These are phyloP conservation scores for Clausena lansium DNA, from an alignment of 345 rosid species.

Conservation along the genomic window DNA sequence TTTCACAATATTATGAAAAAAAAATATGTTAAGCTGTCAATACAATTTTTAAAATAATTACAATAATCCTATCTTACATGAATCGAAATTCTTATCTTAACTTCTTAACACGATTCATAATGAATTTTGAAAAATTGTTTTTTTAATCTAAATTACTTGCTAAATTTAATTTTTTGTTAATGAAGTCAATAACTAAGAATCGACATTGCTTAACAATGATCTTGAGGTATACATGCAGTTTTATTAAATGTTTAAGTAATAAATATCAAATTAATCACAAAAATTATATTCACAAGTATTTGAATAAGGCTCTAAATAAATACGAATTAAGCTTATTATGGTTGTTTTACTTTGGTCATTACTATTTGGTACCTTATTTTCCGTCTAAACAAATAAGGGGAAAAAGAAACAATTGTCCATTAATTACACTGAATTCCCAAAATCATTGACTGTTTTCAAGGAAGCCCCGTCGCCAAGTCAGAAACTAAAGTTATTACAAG, in stretches of 20 bases:
- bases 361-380: too few relatives aligned
- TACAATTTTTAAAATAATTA: too few relatives aligned
- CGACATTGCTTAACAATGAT: too few relatives aligned
- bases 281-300: too few relatives aligned
- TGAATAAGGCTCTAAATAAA: too few relatives aligned
- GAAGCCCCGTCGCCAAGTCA: not conserved
- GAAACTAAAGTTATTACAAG: not conserved
- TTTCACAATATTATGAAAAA: too few relatives aligned
- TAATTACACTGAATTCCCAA: not conserved
- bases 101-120: not conserved
- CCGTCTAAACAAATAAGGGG: not conserved
- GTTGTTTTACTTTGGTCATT: too few relatives aligned
- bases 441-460: not conserved
- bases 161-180: too few relatives aligned
- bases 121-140: too few relatives aligned
- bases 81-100: too few relatives aligned
- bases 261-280: not conserved
- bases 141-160: too few relatives aligned
- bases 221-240: not conserved
- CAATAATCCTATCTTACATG: not conserved
- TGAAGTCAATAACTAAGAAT: not conserved
- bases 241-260: not conserved
- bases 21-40: not conserved
- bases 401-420: too few relatives aligned
- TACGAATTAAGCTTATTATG: not conserved